phyloP scores from a whole-genome alignment of 352 stramenopile species.

The Paralagenidium karlingii region DNA sequence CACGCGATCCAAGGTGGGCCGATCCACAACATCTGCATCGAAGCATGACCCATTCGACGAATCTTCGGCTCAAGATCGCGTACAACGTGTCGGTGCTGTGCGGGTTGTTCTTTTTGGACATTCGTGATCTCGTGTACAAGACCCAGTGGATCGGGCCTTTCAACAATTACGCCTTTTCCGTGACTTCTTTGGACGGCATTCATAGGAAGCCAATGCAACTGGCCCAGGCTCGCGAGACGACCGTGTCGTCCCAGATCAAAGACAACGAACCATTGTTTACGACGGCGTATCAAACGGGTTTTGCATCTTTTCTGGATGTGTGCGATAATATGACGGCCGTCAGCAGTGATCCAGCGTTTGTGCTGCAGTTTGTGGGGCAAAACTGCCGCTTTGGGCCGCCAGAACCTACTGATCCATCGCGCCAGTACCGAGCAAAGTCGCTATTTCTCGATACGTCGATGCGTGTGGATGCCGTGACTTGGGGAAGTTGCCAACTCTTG shows the following conservation, averaged over 20 bases:
- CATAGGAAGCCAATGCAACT: conserved; percentile 3
- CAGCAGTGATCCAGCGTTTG: conserved; percentile 6
- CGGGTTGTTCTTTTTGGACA: conserved; percentile 25
- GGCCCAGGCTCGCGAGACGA: too few species aligned
- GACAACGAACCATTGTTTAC: conserved; percentile 6
- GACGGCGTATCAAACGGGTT: conserved; percentile 7
- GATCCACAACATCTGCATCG: too few species aligned
- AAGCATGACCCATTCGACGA: too few species aligned
- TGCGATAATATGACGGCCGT: conserved; percentile 21
- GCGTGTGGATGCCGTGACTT: conserved; percentile 36
- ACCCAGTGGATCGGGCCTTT: conserved; percentile 24
- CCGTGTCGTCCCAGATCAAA: too few species aligned
- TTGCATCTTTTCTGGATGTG: conserved; percentile 32
- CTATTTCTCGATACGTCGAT: conserved; percentile 28
- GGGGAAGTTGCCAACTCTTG: conserved; percentile 31
- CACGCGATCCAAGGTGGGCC: too few species aligned
- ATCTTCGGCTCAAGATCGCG: too few species aligned
- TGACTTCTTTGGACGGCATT: conserved; percentile 10
- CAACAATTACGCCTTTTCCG: conserved; percentile 23
- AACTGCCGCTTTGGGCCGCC: conserved; percentile 25
- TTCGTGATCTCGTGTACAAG: conserved; percentile 50
- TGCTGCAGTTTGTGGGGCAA: conserved; percentile 17
- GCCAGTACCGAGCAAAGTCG: too few species aligned
- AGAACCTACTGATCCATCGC: conserved; percentile 7
- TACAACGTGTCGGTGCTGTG: conserved; percentile 16